Percentiles rank a stretch among this genome's conserved stretches.
Evolutionary conservation across 306 rosid species (phyloP).

Genomic region (Sesbania bispinosa): DNA sequence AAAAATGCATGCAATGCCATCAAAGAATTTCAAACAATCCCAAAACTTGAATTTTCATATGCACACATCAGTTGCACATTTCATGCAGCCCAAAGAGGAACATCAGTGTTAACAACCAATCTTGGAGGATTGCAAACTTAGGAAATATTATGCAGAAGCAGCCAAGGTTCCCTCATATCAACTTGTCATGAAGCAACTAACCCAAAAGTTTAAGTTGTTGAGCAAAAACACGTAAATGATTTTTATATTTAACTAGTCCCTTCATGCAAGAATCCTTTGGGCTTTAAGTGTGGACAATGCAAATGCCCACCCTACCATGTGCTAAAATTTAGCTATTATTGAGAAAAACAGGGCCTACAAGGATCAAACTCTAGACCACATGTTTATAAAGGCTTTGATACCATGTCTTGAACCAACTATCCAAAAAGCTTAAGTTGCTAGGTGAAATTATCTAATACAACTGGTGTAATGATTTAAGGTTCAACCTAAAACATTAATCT

Average conservation of each 20-base stretch:
- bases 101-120: not conserved
- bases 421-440: not conserved
- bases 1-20: not conserved
- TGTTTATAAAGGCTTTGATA: not conserved
- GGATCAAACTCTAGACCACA: not conserved
- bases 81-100: not conserved
- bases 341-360: not conserved
- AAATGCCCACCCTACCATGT: not conserved
- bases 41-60: not conserved
- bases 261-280: no score
- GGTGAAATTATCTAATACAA: not conserved
- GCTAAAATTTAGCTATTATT: not conserved
- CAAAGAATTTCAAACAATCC: not conserved
- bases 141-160: not conserved
- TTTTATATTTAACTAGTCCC: no score
- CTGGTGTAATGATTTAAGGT: not conserved
- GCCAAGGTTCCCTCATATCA: not conserved
- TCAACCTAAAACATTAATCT: not conserved
- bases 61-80: constrained; percentile 9
- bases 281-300: not conserved
- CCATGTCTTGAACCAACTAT: not conserved
- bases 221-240: no score
- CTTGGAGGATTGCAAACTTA: not conserved
- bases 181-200: not conserved
- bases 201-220: no score